Conservation (phyloP, 768 basidiomycete genomes). For the Mycena rebaudengoi region DNA sequence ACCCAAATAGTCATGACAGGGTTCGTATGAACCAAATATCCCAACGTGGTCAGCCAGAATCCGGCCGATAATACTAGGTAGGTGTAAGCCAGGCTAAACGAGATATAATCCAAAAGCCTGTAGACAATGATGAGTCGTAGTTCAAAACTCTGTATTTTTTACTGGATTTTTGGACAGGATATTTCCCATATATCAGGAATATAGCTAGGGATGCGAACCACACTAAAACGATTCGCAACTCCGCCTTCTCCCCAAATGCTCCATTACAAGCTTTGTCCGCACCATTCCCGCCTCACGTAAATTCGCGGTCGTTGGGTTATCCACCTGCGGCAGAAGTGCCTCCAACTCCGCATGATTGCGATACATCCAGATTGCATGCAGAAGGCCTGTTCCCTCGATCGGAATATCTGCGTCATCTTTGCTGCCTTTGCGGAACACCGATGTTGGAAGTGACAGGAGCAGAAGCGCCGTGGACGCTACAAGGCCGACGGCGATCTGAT, state of each 20-base stretch:
- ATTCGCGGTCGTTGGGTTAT: background rate
- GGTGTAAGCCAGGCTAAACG: no score
- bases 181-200: no score
- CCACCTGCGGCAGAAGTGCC: background rate
- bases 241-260: background rate
- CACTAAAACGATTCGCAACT: background rate
- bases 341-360: constrained; percentile 1
- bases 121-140: no score
- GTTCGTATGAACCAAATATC: no score
- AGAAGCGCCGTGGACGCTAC: background rate
- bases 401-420: background rate
- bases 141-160: no score
- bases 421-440: background rate
- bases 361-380: constrained; percentile 6
- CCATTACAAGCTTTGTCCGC: background rate
- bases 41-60: no score
- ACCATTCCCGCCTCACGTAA: constrained; percentile 6
- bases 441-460: background rate
- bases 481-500: background rate
- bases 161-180: no score
- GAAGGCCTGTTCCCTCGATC: background rate
- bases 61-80: no score
- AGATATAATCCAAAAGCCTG: no score
- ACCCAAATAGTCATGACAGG: no score
- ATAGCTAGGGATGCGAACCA: no score